A percentile compares a stretch with the other conserved stretches of the same genome.
These are phyloP conservation scores for Aegilops umbellulata DNA, from an alignment of 176 grass and related monocot species.

Conservation along the genomic window DNA sequence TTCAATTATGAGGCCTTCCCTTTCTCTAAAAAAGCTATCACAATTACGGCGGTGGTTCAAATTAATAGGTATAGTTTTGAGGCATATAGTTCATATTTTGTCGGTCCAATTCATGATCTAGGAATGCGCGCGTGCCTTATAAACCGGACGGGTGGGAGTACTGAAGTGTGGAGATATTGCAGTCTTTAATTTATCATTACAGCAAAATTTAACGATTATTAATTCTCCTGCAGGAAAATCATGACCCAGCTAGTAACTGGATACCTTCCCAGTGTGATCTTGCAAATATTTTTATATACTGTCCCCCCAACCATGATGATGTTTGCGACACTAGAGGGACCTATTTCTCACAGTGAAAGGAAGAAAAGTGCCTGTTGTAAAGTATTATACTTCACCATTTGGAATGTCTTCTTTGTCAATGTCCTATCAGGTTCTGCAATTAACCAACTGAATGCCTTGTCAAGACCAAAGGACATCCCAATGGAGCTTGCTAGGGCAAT, in stretches of 20 bases:
- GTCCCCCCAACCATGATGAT: conserved; percentile 84
- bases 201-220: conserved; percentile 22
- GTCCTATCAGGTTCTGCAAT: conserved; percentile 77
- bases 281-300: conserved; percentile 71
- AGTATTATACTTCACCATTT: conserved; percentile 86
- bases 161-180: background rate
- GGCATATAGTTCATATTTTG: background rate
- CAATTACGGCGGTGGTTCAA: background rate
- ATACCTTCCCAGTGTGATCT: conserved; percentile 91
- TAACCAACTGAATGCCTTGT: conserved; percentile 63
- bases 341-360: conserved; percentile 80
- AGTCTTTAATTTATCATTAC: conserved; percentile 3
- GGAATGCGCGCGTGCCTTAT: background rate
- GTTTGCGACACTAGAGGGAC: conserved; percentile 82
- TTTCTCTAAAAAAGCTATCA: background rate
- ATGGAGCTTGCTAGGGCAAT: conserved; percentile 74
- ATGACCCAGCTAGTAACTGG: conserved; percentile 81
- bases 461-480: conserved; percentile 77
- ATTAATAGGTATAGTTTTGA: background rate
- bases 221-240: conserved; percentile 49
- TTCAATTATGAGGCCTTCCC: background rate
- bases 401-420: conserved; percentile 95
- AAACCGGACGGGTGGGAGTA: background rate
- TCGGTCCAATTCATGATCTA: background rate
- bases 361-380: conserved; percentile 91